These are phyloP conservation scores for Coprinopsis strossmayeri DNA, from an alignment of 768 basidiomycete genomes.

Conservation along the genomic window DNA sequence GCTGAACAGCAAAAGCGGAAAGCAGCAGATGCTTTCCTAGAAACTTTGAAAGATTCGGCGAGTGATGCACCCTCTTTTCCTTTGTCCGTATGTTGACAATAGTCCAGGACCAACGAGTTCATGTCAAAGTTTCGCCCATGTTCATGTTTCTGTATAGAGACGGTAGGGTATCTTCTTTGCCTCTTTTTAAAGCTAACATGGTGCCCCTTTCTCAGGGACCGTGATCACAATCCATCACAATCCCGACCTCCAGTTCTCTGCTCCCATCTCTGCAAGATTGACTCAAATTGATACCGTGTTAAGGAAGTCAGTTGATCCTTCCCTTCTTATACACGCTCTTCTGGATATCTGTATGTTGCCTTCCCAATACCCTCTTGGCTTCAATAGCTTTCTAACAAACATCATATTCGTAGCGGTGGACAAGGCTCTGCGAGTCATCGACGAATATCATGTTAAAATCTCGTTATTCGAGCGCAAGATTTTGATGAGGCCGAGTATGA, in stretches of 20 bases:
- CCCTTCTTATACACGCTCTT: slow-evolving; percentile 61
- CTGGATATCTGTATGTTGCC: slow-evolving; percentile 46
- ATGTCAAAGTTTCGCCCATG: slow-evolving; percentile 54
- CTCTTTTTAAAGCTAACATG: not conserved
- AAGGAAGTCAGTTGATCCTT: slow-evolving; percentile 57
- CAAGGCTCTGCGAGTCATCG: slow-evolving; percentile 58
- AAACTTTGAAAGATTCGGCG: slow-evolving; percentile 25
- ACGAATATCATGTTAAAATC: slow-evolving; percentile 60
- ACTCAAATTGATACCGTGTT: slow-evolving; percentile 53
- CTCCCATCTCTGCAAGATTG: slow-evolving; percentile 53
- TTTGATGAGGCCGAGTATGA: slow-evolving; percentile 54
- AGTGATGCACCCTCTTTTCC: not conserved
- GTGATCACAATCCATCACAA: slow-evolving; percentile 54
- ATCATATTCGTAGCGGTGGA: slow-evolving; percentile 48
- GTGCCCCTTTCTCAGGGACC: slow-evolving; percentile 36
- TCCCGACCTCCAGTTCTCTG: slow-evolving; percentile 39
- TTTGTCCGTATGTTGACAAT: not conserved
- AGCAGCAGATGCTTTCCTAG: slow-evolving; percentile 21
- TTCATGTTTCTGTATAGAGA: slow-evolving; percentile 64
- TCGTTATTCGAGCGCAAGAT: slow-evolving; percentile 54
- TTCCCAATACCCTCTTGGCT: not conserved
- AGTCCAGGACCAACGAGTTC: slow-evolving; percentile 45
- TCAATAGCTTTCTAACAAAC: too few relatives aligned
- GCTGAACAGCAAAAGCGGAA: slow-evolving; percentile 12
- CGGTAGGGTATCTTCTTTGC: slow-evolving; percentile 32